Percentiles rank a stretch among this genome's conserved stretches.
Evolutionary conservation across 2,329 filamentous ascomycete species (phyloP).

Genomic region (Ceratocystis cacaofunesta): DNA sequence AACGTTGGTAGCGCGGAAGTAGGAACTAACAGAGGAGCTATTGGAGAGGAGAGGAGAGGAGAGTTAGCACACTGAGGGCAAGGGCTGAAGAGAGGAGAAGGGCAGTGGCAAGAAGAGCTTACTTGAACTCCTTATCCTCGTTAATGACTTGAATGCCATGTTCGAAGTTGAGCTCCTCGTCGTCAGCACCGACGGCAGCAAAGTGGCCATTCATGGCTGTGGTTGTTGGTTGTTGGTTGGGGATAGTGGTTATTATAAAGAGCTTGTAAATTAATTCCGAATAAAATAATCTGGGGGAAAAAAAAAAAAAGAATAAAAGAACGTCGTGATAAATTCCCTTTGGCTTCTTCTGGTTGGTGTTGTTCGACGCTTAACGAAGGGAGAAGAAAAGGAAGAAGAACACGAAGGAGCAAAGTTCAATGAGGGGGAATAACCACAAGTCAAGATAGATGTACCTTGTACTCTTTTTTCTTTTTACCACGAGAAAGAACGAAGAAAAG

Average conservation of each 20-base stretch:
- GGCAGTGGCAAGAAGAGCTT: slow-evolving; percentile 25
- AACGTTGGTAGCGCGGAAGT: slow-evolving; percentile 65
- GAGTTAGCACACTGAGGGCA: slow-evolving; percentile 16
- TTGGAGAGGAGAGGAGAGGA: slow-evolving; percentile 12
- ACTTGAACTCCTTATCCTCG: slow-evolving; percentile 84
- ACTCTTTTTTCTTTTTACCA: not conserved
- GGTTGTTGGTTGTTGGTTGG: not conserved
- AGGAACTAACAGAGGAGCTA: slow-evolving; percentile 64
- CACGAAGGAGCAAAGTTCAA: not conserved
- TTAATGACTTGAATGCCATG: slow-evolving; percentile 96
- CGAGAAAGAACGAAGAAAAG: not conserved
- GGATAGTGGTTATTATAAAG: no score
- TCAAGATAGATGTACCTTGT: slow-evolving; percentile 5
- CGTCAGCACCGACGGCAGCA: slow-evolving; percentile 53
- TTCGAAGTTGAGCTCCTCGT: slow-evolving; percentile 55
- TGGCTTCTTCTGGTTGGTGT: not conserved
- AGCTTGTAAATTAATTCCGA: no score
- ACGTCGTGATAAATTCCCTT: not conserved
- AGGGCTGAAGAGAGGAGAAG: not conserved
- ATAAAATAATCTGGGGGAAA: not conserved
- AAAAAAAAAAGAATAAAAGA: not conserved
- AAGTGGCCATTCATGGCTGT: slow-evolving; percentile 62
- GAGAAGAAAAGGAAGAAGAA: not conserved
- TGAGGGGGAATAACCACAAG: not conserved
- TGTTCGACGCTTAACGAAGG: not conserved